Evolutionary conservation across 805 yeast species (phyloP), one percentile per base, ranked within the genome.

Genomic region (Metschnikowia drakensbergensis): DNA sequence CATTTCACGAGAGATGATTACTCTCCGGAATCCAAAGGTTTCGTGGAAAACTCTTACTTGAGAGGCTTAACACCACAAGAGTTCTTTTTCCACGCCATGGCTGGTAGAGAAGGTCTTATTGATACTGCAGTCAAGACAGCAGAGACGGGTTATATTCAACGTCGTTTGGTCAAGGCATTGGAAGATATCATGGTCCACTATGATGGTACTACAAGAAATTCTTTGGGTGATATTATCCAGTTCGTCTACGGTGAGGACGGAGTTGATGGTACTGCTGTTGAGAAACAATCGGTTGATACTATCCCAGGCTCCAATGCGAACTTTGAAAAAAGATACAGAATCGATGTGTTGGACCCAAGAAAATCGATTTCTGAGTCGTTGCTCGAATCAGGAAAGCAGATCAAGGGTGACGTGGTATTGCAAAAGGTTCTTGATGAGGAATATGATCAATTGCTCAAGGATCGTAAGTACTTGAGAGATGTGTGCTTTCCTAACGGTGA

Each of bases 101-200:
- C 98, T 2, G 99, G 99, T 65, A 88, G 99, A 77, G 99, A 94
- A 77, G 99, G 99, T 71, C 77, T 94, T 66, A 98, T 94, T 50
- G 99, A 94, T 77, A 94, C 99, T 23, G 99, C 99, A 22, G 99
- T 94, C 49, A 94, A 94, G 69, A 94, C 99, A 31, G 99, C 99
- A 3, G 99, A 94, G 72, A 91, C 98, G 27, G 98, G 98, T 74
- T 92, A 92, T 68, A 91, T 92, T 64, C 98, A 92, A 74, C 92
- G 98, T 78, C 92, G 98, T 80, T 76, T 92, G 67, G 96, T 92
- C 40, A 92, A 92, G 69, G 98, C 98, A 28, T 74, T 91, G 70
- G 98, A 91, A 66, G 98, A 91, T 73, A 89, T 91, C 57, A 90
- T 90, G 95, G 97, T 91, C 38, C 96, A 92, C 65, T 94, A 94